phyloP scores from a whole-genome alignment of 2,329 filamentous ascomycete species.

The Trichoderma oligosporum region DNA sequence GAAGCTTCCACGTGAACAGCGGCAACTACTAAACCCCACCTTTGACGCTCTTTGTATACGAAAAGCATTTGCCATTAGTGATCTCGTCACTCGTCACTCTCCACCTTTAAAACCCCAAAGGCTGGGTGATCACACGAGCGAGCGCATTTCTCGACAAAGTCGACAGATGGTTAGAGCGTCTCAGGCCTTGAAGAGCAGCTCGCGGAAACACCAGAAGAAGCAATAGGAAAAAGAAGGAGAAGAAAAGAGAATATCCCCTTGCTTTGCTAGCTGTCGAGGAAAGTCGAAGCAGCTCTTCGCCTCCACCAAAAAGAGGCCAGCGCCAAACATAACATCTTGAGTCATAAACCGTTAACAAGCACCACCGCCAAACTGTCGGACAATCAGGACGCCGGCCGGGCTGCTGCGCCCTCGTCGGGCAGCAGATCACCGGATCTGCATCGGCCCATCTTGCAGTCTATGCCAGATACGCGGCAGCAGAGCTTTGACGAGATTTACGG shows the following conservation, averaged over 20 bases:
- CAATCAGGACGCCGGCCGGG: constrained; percentile 35
- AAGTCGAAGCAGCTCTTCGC: not conserved
- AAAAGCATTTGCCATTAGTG: not conserved
- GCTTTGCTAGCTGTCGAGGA: not conserved
- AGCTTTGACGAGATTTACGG: constrained; percentile 99
- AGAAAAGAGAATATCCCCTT: no score
- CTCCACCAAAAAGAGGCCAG: not conserved
- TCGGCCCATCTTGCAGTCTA: constrained; percentile 59
- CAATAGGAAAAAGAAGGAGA: not conserved
- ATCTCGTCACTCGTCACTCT: constrained; percentile 17
- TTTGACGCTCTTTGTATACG: not conserved
- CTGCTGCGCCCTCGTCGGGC: constrained; percentile 28
- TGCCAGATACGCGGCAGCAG: constrained; percentile 76
- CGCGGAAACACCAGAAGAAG: not conserved
- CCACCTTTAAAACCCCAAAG: constrained; percentile 10
- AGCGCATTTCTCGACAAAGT: constrained; percentile 7
- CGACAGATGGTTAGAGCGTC: no score
- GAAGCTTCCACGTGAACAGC: constrained; percentile 16
- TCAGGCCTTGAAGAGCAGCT: no score
- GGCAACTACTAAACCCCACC: constrained; percentile 14
- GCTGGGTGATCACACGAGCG: constrained; percentile 16
- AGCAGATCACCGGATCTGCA: constrained; percentile 38
- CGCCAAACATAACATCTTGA: not conserved
- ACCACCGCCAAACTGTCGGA: constrained; percentile 43
- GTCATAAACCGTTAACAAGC: not conserved